Evolutionary conservation across 1,139 yeast species (phyloP).

Genomic region (Debaryomyces sp.): DNA sequence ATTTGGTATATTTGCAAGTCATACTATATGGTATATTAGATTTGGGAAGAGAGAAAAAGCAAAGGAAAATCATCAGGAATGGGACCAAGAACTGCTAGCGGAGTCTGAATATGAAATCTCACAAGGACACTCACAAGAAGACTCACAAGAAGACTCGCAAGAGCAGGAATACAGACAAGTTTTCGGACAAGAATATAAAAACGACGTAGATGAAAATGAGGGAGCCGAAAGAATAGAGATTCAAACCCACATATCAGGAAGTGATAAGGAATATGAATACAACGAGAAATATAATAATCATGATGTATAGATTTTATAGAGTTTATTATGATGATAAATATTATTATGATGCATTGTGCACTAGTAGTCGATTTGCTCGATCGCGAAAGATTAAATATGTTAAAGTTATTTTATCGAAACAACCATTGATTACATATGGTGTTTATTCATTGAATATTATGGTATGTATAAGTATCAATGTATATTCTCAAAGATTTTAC

Average conservation of each 20-base stretch:
- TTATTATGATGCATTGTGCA: not conserved
- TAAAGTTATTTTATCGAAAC: not conserved
- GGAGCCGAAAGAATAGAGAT: not conserved
- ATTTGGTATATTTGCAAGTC: conserved; percentile 73
- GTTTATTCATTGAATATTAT: not conserved
- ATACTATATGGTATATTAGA: conserved; percentile 69
- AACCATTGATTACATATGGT: not conserved
- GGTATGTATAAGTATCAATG: conserved; percentile 4
- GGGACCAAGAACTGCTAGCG: not conserved
- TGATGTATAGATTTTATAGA: not conserved
- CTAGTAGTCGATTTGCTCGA: not conserved
- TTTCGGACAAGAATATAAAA: not conserved
- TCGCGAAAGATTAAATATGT: not conserved
- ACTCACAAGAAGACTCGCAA: too few relatives aligned
- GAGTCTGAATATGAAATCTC: not conserved
- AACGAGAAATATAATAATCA: not conserved
- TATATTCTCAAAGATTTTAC: not conserved
- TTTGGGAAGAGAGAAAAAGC: conserved; percentile 38
- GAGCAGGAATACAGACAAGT: too few relatives aligned
- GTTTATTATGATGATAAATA: not conserved
- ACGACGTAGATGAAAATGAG: not conserved
- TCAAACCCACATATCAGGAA: not conserved
- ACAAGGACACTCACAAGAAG: not conserved
- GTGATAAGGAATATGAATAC: not conserved
- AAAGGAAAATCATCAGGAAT: conserved; percentile 7